Evolutionary conservation across 1,284 basidiomycete genomes (phyloP).

Genomic region (Xerocomus tenax): DNA sequence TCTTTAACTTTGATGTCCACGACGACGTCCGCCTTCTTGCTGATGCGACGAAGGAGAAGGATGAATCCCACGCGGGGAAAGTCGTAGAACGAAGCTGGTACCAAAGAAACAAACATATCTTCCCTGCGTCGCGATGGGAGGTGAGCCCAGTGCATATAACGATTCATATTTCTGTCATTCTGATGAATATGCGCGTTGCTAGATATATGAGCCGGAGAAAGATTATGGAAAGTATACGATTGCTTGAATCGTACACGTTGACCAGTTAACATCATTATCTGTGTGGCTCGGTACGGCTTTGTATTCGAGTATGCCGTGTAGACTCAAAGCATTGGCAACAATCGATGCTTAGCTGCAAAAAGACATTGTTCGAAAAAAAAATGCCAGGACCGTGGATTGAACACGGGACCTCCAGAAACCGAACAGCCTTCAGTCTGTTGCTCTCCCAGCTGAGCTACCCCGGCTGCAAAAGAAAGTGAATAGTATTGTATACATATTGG

Average conservation of each 20-base stretch:
- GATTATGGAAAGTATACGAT: conserved; percentile 85
- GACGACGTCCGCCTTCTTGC: conserved; percentile 94
- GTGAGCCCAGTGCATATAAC: conserved; percentile 37
- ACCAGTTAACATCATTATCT: not conserved
- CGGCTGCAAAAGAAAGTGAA: conserved; percentile 24
- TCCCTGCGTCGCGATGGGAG: conserved; percentile 92
- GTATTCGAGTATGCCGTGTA: not conserved
- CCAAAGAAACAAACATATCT: conserved; percentile 94
- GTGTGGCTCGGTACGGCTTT: not conserved
- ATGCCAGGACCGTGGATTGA: conserved; percentile 52
- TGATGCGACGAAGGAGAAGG: conserved; percentile 93
- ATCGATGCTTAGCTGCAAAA: not conserved
- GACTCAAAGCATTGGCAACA: not conserved
- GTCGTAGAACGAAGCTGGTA: conserved; percentile 96
- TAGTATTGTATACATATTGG: not conserved
- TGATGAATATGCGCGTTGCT: conserved; percentile 2
- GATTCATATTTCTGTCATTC: not conserved
- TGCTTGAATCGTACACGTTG: conserved; percentile 35
- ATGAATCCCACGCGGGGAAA: conserved; percentile 98
- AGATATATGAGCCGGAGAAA: conserved; percentile 89
- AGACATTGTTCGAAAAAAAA: conserved; percentile 3
- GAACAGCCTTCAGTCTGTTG: conserved; percentile 58
- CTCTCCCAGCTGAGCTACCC: conserved; percentile 73
- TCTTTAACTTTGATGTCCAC: conserved; percentile 99
- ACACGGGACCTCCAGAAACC: conserved; percentile 48